Percentiles rank a stretch among this genome's conserved stretches.
Conservation (phyloP, 2,329 filamentous ascomycete genomes). For the Coniella vitis region DNA sequence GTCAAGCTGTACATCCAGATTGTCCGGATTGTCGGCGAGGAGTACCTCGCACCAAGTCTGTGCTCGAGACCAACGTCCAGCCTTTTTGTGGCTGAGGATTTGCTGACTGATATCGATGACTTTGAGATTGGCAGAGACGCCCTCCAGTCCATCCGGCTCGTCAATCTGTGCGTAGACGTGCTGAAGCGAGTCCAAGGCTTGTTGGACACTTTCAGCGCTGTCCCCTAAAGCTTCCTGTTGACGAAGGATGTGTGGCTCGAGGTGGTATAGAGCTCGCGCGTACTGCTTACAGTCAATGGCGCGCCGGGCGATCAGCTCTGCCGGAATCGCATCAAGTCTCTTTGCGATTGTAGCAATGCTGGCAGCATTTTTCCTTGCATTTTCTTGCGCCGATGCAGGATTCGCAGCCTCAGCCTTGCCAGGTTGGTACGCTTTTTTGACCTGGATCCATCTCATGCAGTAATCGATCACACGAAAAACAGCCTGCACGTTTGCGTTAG, state of each 20-base stretch:
- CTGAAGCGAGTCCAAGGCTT: constrained; percentile 71
- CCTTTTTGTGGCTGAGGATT: constrained; percentile 85
- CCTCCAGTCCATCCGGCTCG: constrained; percentile 92
- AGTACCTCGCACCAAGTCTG: constrained; percentile 98
- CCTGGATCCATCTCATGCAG: constrained; percentile 80
- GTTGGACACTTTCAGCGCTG: constrained; percentile 48
- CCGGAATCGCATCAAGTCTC: constrained; percentile 58
- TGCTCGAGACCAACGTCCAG: constrained; percentile 86
- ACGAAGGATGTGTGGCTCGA: constrained; percentile 73
- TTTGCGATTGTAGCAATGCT: constrained; percentile 42
- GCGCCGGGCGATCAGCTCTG: constrained; percentile 67
- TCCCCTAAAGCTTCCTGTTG: constrained; percentile 39
- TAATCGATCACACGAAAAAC: constrained; percentile 91
- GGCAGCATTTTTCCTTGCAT: constrained; percentile 31
- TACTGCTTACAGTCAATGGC: constrained; percentile 94
- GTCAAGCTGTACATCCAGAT: constrained; percentile 72
- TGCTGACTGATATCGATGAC: constrained; percentile 90
- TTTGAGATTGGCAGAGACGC: constrained; percentile 80
- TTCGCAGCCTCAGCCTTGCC: constrained; percentile 40
- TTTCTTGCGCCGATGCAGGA: constrained; percentile 25
- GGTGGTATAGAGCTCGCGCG: constrained; percentile 84
- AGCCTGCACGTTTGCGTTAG: constrained; percentile 47
- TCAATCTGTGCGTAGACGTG: constrained; percentile 97
- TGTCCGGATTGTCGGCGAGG: constrained; percentile 69
- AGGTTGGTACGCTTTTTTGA: constrained; percentile 47